phyloP scores from a whole-genome alignment of 441 rosid species.

The Populus trichocarpa region DNA sequence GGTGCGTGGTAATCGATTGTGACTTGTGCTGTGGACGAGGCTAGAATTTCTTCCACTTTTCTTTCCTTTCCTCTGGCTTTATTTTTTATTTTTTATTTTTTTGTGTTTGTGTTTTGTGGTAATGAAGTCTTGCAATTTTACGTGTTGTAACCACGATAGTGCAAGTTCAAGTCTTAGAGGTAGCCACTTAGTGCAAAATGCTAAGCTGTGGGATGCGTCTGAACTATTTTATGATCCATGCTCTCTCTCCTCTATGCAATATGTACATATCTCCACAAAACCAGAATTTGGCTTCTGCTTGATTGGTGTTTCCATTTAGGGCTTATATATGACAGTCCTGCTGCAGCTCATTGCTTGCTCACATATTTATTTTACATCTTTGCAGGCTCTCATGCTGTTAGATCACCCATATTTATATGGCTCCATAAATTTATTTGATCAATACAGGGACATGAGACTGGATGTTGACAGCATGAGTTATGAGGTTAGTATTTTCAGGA shows the following conservation, averaged over 20 bases:
- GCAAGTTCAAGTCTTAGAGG: background rate
- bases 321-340: background rate
- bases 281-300: background rate
- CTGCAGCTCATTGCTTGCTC: background rate
- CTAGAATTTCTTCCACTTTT: background rate
- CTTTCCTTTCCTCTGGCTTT: background rate
- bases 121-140: background rate
- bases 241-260: background rate
- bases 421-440: slow-evolving; percentile 53
- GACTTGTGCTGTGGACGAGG: background rate
- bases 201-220: background rate
- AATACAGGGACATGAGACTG: slow-evolving; percentile 78
- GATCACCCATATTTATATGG: slow-evolving; percentile 46
- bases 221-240: background rate
- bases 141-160: background rate
- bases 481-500: slow-evolving; percentile 44
- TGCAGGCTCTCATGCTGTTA: slow-evolving; percentile 49
- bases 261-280: background rate
- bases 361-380: background rate
- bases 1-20: slow-evolving; percentile 15
- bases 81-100: no score
- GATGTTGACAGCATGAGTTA: slow-evolving; percentile 77
- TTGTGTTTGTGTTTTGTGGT: background rate
- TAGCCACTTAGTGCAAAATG: background rate
- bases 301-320: background rate